Evolutionary conservation across 805 yeast genomes (phyloP).

Genomic region (Ogataea henricii): DNA sequence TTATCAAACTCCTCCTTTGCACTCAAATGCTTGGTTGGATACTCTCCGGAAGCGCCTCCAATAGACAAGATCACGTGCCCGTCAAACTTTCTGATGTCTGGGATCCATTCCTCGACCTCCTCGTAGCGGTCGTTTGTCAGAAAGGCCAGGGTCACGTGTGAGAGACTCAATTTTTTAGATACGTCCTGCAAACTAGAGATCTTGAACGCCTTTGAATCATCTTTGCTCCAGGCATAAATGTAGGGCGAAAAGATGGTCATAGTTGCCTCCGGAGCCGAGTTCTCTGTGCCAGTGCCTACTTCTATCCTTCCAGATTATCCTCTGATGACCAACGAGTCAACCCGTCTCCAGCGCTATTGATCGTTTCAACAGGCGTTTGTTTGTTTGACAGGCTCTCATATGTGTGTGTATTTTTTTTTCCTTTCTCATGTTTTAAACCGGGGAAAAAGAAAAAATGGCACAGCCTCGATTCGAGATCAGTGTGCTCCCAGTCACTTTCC

Average conservation of each 20-base stretch:
- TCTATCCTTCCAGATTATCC: not conserved
- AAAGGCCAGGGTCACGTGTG: conserved; percentile 31
- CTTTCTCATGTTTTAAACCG: not conserved
- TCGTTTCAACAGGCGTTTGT: conserved; percentile 3
- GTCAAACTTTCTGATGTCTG: conserved; percentile 21
- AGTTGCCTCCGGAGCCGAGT: not conserved
- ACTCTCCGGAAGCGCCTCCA: conserved; percentile 35
- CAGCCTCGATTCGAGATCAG: not conserved
- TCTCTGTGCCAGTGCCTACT: not conserved
- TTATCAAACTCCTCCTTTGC: conserved; percentile 19
- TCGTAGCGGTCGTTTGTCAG: conserved; percentile 26
- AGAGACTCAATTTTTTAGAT: conserved; percentile 14
- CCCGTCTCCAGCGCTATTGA: not conserved
- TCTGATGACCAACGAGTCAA: not conserved
- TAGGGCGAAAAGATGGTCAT: conserved; percentile 35
- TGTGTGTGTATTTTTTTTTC: not conserved
- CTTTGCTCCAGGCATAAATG: conserved; percentile 33
- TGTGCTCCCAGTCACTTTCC: not conserved
- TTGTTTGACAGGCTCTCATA: not conserved
- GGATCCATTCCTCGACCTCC: conserved; percentile 30
- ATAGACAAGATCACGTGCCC: conserved; percentile 32
- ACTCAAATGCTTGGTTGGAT: conserved; percentile 20
- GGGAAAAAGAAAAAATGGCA: not conserved
- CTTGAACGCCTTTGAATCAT: conserved; percentile 18
- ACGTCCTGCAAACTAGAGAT: conserved; percentile 23